Evolutionary conservation across 2,329 filamentous ascomycete genomes (phyloP), one percentile per base, ranked within the genome.

Genomic region (Colletotrichum falcatum): DNA sequence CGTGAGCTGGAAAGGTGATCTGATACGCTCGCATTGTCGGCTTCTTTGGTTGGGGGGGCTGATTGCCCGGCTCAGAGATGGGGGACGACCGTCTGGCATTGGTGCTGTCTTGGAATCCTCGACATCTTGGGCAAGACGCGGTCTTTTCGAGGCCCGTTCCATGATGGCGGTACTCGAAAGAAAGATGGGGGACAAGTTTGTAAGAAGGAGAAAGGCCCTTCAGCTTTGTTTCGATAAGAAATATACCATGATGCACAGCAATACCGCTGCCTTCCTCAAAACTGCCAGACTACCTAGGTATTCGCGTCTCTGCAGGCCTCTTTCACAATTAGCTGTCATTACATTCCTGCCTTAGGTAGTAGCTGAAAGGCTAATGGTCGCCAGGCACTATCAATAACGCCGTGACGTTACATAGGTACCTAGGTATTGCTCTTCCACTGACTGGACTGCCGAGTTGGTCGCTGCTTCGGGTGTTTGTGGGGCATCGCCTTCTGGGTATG

Each of bases 1-100:
- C 0, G 92, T 95, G 18, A 96, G 87, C 67, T 90, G 89, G 74
- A 95, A 88, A 0, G 93, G 93, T 1, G 93, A 95, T 1, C 81
- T 77, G 30, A 89, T 75, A 1, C 77, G 35, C 37, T 71, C 33
- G 23, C 72, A 8, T 8, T 59, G 26, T 1, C 75, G 74, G 26
- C 71, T 76, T 66, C 74, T 81, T 72, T 80, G 84, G 51, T 55
- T 76, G 1, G 85, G 85, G 35, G 86, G 87, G 60, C 85, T 88
- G 61, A 88, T 83, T 9, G 83, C 79, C 8, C 79, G 74, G 23
- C 76, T 76, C 0, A 83, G 74, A 20, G 81, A 82, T 18, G 72
- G 65, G 2, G 74, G 76, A 16, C 20, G 76, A 16, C 20, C 35
- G 5, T 65, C 37, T 26, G 59, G 35, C 1, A 23, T 20, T 5